Evolutionary conservation across 2,329 filamentous ascomycete species (phyloP), one percentile per base, ranked within the genome.

Genomic region (Fusarium anthophilum): DNA sequence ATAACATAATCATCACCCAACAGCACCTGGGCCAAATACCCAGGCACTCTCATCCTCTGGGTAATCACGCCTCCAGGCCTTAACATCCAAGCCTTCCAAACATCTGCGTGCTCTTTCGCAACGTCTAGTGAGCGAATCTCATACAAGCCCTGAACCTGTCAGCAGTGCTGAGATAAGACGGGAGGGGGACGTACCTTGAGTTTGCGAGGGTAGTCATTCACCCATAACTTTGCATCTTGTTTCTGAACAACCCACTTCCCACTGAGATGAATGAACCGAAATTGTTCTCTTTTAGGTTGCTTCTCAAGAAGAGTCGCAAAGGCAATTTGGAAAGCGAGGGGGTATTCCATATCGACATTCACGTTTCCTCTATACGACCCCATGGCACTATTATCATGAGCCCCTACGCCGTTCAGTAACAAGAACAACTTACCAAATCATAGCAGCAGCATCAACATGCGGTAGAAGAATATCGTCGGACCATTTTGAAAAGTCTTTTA

Each of bases 211-310:
- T 60, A 66, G 12, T 70, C 69, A 0, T 78, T 47, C 2, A 78
- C 77, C 70, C 76, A 80, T 22, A 83, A 22, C 32, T 66, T 79
- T 26, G 73, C 61, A 11, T 81, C 76, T 60, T 83, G 81, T 24
- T 83, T 73, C 24, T 78, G 80, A 17, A 76, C 69, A 2, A 82
- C 81, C 37, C 80, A 81, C 20, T 77, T 80, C 4, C 82, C 81
- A 44, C 81, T 82, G 10, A 83, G 66, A 43, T 80, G 80, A 6
- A 83, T 72, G 39, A 77, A 81, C 44, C 76, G 74, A 32, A 83
- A 82, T 5, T 17, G 73, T 1, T 66, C 18, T 13, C 62, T 37
- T 4, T 18, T 47, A 1, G 56, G 57, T 0, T 60, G 65, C 8
- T 64, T 51, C 20, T 73, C 45, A 0, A 78, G 35, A 10, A 76